phyloP scores from a whole-genome alignment of 139 green algal species.

The Pseudopediastrum boryanum region DNA sequence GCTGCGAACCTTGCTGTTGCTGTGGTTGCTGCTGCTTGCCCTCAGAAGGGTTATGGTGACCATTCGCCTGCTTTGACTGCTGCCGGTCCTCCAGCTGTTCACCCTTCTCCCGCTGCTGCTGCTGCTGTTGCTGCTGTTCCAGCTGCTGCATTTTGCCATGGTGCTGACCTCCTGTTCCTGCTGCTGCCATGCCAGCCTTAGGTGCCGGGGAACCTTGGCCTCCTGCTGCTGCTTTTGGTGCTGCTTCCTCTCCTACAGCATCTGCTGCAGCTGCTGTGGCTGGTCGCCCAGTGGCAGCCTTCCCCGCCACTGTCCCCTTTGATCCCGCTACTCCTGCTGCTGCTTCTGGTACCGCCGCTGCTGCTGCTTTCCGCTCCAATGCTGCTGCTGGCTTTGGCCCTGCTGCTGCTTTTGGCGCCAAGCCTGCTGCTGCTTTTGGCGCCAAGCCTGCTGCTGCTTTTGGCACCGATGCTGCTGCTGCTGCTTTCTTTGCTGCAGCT shows the following conservation, averaged over 20 bases:
- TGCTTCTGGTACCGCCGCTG: background rate
- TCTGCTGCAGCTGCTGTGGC: background rate
- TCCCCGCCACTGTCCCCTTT: background rate
- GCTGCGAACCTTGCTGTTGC: no score
- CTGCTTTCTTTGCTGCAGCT: background rate
- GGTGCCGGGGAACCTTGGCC: no score
- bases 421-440: background rate
- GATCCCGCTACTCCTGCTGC: background rate
- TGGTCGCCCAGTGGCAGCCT: background rate
- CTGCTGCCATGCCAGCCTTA: no score
- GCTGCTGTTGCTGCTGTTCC: no score
- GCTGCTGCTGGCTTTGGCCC: background rate
- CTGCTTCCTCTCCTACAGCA: background rate
- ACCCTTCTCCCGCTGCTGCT: no score
- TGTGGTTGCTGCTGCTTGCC: no score
- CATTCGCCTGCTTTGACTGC: no score
- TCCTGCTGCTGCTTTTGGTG: background rate
- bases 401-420: background rate
- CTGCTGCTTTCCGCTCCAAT: background rate
- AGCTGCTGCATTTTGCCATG: no score
- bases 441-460: background rate
- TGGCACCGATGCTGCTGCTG: background rate
- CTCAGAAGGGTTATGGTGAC: no score
- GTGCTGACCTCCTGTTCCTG: no score
- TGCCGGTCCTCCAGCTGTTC: no score